A percentile compares a stretch with the other conserved stretches of the same genome.
These are phyloP conservation scores for Ascochyta fabae DNA, from an alignment of 2,329 filamentous ascomycete genomes.

Conservation along the genomic window DNA sequence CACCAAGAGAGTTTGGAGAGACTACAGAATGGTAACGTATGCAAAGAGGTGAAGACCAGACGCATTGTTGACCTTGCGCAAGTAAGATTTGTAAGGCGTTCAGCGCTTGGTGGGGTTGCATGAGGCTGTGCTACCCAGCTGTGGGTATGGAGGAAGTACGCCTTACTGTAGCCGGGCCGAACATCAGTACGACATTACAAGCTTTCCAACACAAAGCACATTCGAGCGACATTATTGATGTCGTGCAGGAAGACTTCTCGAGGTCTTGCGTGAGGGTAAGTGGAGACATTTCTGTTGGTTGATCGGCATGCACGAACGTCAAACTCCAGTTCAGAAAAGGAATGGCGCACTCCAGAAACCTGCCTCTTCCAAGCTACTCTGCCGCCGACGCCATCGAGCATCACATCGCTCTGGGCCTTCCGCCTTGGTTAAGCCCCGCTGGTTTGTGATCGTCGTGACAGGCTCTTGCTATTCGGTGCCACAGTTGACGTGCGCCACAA, in stretches of 20 bases:
- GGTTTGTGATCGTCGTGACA: conserved; percentile 21
- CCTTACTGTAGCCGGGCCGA: neutral
- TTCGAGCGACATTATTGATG: neutral
- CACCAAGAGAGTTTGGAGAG: neutral
- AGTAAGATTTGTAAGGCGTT: neutral
- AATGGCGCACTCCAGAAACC: conserved; percentile 16
- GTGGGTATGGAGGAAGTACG: neutral
- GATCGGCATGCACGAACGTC: conserved; percentile 2
- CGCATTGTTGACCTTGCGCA: neutral
- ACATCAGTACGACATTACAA: neutral
- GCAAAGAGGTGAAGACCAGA: neutral
- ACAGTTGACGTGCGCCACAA: conserved; percentile 32
- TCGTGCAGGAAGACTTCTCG: neutral
- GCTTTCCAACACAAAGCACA: neutral
- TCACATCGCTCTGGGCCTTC: conserved; percentile 26
- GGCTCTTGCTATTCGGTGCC: conserved; percentile 27
- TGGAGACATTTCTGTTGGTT: neutral
- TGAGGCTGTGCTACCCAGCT: neutral
- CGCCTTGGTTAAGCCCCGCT: conserved; percentile 22
- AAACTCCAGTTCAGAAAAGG: neutral
- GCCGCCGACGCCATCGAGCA: conserved; percentile 31
- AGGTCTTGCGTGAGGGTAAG: neutral
- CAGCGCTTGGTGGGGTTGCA: neutral
- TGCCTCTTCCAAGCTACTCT: conserved; percentile 18
- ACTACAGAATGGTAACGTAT: neutral